Base-by-base conservation (phyloP, 2,329 filamentous ascomycete species). In the Huntiella omanensis region DNA sequence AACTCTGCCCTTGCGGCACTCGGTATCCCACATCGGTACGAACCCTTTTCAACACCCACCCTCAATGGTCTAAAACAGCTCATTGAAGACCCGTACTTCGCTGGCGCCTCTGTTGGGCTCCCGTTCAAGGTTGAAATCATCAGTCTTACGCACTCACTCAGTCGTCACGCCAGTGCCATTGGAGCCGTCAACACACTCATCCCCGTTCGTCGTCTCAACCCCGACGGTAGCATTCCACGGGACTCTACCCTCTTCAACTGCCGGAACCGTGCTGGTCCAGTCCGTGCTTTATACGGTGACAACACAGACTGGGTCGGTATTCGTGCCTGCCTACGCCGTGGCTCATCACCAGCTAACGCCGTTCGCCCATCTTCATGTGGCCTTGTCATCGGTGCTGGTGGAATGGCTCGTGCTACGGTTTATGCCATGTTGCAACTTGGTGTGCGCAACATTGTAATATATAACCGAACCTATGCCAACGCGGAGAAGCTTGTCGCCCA, bases 291-390 rank as follows among this genome's bases (percentile, higher is more conserved):
- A 0, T 83, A 84, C 51, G 83, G 81, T 1, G 80, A 86, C 49
- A 87, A 87, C 50, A 86, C 81, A 0, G 82, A 87, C 57, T 87
- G 82, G 77, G 80, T 85, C 33, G 82, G 82, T 4, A 82, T 87
- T 37, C 67, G 78, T 45, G 80, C 78, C 3, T 85, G 80, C 55
- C 72, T 87, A 37, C 70, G 77, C 4, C 69, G 80, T 32, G 80
- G 80, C 2, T 64, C 86, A 2, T 85, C 81, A 1, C 82, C 82
- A 0, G 77, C 80, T 3, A 80, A 80, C 51, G 74, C 72, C 1
- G 69, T 80, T 0, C 67, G 73, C 3, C 64, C 70, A 0, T 65
- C 60, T 7, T 70, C 67, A 2, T 71, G 65, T 1, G 75, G 70
- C 0, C 62, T 80, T 11, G 67, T 80, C 16, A 69, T 80, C 28